Evolutionary conservation across 495 filamentous ascomycete species (phyloP).

Genomic region (Podospora australis): DNA sequence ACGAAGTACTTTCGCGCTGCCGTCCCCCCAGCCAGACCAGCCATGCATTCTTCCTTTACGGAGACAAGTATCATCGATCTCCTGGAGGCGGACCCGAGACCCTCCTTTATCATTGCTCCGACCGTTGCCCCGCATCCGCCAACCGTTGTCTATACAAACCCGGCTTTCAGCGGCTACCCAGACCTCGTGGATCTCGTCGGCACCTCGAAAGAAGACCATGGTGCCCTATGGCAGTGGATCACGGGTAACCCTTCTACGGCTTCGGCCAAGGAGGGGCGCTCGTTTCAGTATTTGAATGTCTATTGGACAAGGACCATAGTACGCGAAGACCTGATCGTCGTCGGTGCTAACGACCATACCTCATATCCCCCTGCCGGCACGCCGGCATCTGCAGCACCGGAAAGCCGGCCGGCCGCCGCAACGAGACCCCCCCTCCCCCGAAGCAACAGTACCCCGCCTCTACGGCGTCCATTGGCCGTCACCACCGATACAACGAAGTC

Average conservation of each 20-base stretch:
- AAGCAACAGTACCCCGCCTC: no score
- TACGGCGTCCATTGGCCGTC: no score
- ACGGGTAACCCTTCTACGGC: slow-evolving; percentile 4
- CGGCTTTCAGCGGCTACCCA: slow-evolving; percentile 18
- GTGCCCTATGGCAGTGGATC: slow-evolving; percentile 30
- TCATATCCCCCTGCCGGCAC: no score
- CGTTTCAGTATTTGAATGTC: slow-evolving; percentile 23
- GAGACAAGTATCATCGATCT: slow-evolving; percentile 30
- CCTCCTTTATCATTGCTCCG: slow-evolving; percentile 33
- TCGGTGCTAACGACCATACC: slow-evolving; percentile 33
- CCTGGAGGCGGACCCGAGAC: slow-evolving; percentile 35
- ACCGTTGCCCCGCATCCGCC: slow-evolving; percentile 19
- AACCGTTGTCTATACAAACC: slow-evolving; percentile 30
- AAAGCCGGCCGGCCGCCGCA: no score
- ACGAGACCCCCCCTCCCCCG: no score
- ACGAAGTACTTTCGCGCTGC: no score
- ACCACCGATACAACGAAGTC: no score
- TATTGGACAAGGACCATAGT: slow-evolving; percentile 36
- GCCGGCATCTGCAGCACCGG: no score
- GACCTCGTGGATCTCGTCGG: slow-evolving; percentile 17
- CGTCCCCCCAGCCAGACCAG: not conserved
- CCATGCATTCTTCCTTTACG: slow-evolving; percentile 21
- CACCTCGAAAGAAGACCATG: slow-evolving; percentile 12
- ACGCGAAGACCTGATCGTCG: slow-evolving; percentile 29
- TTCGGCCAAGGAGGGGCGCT: not conserved